Evolutionary conservation across 176 grass and related monocot genomes (phyloP).

Genomic region (Hordeum vulgare): DNA sequence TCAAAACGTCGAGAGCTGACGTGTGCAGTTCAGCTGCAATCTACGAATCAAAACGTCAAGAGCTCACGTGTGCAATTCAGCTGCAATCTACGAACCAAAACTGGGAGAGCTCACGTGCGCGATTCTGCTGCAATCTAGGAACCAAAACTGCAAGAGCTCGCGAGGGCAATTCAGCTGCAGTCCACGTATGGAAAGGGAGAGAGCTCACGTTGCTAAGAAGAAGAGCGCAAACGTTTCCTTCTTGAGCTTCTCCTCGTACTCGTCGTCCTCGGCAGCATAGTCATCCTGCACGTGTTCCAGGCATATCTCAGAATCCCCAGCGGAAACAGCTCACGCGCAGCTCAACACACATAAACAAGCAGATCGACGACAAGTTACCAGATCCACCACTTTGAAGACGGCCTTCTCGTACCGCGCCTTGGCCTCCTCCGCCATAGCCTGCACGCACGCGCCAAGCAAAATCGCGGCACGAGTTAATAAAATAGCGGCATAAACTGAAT

Average conservation of each 20-base stretch:
- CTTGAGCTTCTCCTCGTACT: slow-evolving; percentile 78
- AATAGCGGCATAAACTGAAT: no score
- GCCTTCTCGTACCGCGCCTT: slow-evolving; percentile 76
- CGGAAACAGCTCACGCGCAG: background rate
- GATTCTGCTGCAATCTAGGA: background rate
- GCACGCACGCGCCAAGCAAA: background rate
- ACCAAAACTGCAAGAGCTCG: background rate
- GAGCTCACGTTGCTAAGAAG: slow-evolving; percentile 82
- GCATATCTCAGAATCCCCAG: slow-evolving; percentile 3
- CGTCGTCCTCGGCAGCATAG: slow-evolving; percentile 76
- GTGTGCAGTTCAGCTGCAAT: background rate
- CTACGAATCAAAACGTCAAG: background rate
- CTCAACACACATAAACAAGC: background rate
- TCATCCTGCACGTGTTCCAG: slow-evolving; percentile 47
- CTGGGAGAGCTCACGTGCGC: background rate
- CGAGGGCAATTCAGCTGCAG: background rate
- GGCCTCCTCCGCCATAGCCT: slow-evolving; percentile 77
- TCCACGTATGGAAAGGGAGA: background rate
- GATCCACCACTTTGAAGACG: slow-evolving; percentile 87
- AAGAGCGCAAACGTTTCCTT: slow-evolving; percentile 66
- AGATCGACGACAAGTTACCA: slow-evolving; percentile 48
- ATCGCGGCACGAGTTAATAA: background rate
- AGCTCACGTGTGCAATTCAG: background rate
- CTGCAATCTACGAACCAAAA: background rate
- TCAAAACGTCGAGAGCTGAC: background rate